These are phyloP conservation scores for Quercus tomentella DNA, from an alignment of 331 rosid species.

Conservation along the genomic window DNA sequence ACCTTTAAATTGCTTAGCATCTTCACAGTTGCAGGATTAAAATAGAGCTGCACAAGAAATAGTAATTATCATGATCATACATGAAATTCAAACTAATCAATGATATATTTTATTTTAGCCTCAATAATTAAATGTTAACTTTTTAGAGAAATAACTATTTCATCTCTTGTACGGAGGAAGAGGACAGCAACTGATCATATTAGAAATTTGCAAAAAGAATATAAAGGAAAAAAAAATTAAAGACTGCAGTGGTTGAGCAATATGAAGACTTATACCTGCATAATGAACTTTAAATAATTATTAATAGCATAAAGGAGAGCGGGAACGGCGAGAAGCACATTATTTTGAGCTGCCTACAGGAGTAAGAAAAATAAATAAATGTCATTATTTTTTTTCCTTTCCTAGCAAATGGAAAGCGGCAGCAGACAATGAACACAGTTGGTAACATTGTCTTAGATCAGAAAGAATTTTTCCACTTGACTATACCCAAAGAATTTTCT, in stretches of 20 bases:
- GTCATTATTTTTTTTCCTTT: not conserved
- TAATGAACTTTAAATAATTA: not conserved
- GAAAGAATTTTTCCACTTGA: not conserved
- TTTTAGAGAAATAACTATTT: not conserved
- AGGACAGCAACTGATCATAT: not conserved
- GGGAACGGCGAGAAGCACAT: not conserved
- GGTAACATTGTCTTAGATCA: not conserved
- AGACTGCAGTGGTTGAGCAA: not conserved
- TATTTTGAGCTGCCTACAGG: not conserved
- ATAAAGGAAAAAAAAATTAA: not conserved
- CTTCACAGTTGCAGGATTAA: conserved; percentile 95
- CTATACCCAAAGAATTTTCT: not conserved
- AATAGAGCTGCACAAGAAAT: conserved; percentile 68
- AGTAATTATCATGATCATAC: not conserved
- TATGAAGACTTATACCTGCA: not conserved
- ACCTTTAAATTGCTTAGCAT: conserved; percentile 97
- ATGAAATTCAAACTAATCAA: not conserved
- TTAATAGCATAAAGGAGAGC: not conserved
- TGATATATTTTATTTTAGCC: not conserved
- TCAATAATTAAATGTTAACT: not conserved
- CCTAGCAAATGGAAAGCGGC: not conserved
- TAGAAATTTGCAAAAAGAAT: not conserved
- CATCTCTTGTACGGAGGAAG: not conserved
- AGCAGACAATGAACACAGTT: not conserved
- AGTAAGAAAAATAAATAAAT: not conserved